Evolutionary conservation across 192 early-diverging fungal species (phyloP).

Genomic region (Backusella luteola): DNA sequence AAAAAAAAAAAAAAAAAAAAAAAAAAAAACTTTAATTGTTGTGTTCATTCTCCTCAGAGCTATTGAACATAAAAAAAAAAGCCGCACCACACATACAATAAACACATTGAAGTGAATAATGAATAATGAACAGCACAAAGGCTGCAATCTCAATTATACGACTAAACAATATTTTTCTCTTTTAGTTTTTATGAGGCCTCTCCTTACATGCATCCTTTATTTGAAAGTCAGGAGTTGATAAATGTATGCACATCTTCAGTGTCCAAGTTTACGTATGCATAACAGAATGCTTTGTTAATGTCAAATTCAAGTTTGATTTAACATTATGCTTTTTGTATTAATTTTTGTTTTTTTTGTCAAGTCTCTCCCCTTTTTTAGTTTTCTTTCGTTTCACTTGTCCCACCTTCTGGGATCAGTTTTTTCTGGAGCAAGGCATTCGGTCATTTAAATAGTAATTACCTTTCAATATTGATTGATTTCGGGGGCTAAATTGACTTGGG

Average conservation of each 20-base stretch:
- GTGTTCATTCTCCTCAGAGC: no score
- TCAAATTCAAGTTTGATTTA: background rate
- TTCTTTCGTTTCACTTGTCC: background rate
- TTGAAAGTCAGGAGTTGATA: background rate
- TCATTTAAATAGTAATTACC: background rate
- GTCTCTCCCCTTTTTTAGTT: background rate
- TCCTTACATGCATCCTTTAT: background rate
- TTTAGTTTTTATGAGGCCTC: background rate
- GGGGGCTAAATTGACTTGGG: conserved; percentile 1
- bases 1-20: no score
- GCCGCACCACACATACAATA: no score
- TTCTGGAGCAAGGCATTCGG: background rate
- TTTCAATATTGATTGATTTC: background rate
- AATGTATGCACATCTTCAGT: background rate
- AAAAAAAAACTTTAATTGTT: no score
- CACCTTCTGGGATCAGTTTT: background rate
- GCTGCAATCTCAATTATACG: background rate
- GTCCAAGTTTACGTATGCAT: background rate
- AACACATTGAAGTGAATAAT: no score
- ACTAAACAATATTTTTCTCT: background rate
- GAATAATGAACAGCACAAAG: no score
- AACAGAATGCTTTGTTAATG: background rate
- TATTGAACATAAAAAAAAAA: no score
- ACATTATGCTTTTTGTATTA: background rate
- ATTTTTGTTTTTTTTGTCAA: background rate